Conservation (phyloP, 768 basidiomycete species). For the Lentinula detonsa region DNA sequence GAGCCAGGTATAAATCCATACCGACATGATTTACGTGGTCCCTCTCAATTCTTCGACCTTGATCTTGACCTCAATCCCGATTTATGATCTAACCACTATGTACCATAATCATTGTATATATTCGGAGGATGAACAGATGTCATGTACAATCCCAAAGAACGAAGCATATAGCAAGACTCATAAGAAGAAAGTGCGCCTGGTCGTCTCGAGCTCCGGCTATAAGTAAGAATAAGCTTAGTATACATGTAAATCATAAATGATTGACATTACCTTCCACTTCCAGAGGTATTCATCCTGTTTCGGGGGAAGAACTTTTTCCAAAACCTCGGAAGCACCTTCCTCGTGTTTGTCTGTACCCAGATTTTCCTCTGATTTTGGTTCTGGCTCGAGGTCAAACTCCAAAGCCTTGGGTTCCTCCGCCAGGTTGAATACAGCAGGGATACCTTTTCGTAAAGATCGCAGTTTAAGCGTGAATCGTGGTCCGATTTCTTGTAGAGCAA, state of each 20-base stretch:
- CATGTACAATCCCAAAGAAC: not conserved
- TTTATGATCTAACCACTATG: slow-evolving; percentile 29
- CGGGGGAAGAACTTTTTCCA: slow-evolving; percentile 37
- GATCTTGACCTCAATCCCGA: slow-evolving; percentile 86
- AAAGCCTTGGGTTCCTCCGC: slow-evolving; percentile 57
- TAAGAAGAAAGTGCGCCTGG: slow-evolving; percentile 86
- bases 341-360: slow-evolving; percentile 26
- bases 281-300: slow-evolving; percentile 78
- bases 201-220: slow-evolving; percentile 91
- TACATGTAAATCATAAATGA: not conserved
- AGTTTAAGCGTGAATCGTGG: slow-evolving; percentile 96
- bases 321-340: slow-evolving; percentile 13
- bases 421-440: slow-evolving; percentile 73
- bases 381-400: slow-evolving; percentile 39
- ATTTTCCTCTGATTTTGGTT: slow-evolving; percentile 14
- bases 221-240: slow-evolving; percentile 7
- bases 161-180: slow-evolving; percentile 19
- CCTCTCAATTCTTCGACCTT: slow-evolving; percentile 65
- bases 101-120: not conserved
- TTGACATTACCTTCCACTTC: slow-evolving; percentile 77
- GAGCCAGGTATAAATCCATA: slow-evolving; percentile 60
- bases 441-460: slow-evolving; percentile 79
- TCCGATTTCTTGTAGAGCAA: slow-evolving; percentile 94
- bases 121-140: not conserved
- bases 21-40: slow-evolving; percentile 60